Evolutionary conservation across 345 rosid genomes (phyloP).

Genomic region (Citrus glauca): DNA sequence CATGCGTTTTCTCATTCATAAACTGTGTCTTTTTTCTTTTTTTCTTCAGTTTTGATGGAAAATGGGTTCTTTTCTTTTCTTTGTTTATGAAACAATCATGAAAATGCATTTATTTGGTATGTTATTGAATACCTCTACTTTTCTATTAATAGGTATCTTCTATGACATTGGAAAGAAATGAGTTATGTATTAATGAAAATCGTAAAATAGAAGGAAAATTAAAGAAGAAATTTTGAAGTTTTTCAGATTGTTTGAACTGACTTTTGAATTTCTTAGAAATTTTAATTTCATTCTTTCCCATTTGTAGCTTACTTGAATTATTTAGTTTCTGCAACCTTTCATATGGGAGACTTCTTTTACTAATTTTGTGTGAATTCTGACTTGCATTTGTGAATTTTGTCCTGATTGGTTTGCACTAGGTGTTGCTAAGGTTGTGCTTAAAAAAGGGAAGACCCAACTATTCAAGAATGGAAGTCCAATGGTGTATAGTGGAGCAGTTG

Average conservation of each 20-base stretch:
- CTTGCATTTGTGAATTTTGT: neutral
- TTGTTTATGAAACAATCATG: neutral
- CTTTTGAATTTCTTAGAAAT: neutral
- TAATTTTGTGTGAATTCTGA: neutral
- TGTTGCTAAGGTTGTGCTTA: conserved; percentile 80
- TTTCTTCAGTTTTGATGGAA: neutral
- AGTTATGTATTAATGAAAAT: neutral
- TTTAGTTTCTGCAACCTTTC: neutral
- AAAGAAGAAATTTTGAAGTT: neutral
- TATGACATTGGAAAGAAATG: neutral
- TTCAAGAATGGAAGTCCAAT: conserved; percentile 90
- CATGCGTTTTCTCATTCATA: neutral
- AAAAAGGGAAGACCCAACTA: conserved; percentile 85
- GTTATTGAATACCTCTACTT: neutral
- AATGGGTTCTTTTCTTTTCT: neutral
- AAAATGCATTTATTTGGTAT: neutral
- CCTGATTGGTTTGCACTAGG: conserved; percentile 30
- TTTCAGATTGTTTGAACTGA: neutral
- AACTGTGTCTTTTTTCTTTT: neutral
- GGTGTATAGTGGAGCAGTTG: conserved; percentile 91
- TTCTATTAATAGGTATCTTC: neutral
- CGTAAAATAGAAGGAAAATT: neutral
- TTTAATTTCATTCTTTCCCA: neutral
- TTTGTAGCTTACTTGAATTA: neutral
- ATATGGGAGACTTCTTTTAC: neutral